Base-by-base conservation (phyloP, 352 stramenopile species). In the Phytophthora capsici region DNA sequence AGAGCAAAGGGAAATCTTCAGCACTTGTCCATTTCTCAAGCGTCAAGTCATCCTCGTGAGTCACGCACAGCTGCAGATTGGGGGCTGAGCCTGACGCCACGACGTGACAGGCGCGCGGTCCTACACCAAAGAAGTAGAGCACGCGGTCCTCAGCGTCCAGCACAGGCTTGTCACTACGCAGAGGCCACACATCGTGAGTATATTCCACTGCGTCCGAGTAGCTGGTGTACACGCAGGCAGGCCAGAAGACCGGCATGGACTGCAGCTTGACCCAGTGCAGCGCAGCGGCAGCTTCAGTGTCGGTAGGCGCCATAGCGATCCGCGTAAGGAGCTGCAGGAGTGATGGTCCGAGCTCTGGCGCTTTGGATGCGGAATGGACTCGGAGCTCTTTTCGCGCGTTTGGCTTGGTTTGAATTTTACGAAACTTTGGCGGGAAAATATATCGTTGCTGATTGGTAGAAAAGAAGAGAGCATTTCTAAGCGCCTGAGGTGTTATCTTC, bases 81-180 rank as follows among this genome's bases (percentile, higher is more conserved):
- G 84, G 84, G 37, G 75, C 70, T 1, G 75, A 54, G 2, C 76
- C 69, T 3, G 51, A 51, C 20, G 55, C 65, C 13, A 51, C 51
- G n/a, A 73, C 70, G 28, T 69, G 72, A 30, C 62, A 75, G 12
- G 70, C 73, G 13, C 47, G 51, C n/a, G 69, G 63, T 2, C 73
- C 75, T 20, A 94, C 77, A 41, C 88, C 88, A 45, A 95, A 90
- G 73, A 93, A 94, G 63, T 86, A 87, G 38, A 95, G 53, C n/a
- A 95, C 60, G 60, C 76, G 75, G 61, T 95, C 85, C 50, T 93
- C 88, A 3, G 22, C 34, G 51, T 89, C 77, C n/a, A 90, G 67
- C 59, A 62, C 72, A 4, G 82, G 82, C 45, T 90, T 90, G 36
- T n/a, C 28, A 10, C 44, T 47, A 19, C 77, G 71, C 23, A 93